A percentile compares a stretch with the other conserved stretches of the same genome.
Conservation (phyloP, 192 early-diverging fungal species). For the Cetraspora pellucida region DNA sequence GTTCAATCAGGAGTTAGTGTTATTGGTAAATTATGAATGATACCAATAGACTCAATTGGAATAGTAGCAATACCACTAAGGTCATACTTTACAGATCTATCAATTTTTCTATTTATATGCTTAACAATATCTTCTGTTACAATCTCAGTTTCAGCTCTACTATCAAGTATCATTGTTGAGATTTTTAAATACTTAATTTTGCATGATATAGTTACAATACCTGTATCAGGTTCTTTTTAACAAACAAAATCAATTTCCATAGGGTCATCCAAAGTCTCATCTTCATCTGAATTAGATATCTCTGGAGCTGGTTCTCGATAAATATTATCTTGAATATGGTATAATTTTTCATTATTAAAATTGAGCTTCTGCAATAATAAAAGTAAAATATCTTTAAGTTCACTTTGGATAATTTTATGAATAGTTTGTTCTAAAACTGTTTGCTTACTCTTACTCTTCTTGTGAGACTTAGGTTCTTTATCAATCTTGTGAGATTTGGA, state of each 20-base stretch:
- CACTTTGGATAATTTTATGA: too few relatives aligned
- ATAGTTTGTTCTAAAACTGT: too few relatives aligned
- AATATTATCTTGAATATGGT: conserved; percentile 7
- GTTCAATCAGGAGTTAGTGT: background rate
- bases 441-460: too few relatives aligned
- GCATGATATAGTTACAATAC: background rate
- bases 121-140: conserved; percentile 18
- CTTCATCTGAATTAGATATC: conserved; percentile 9
- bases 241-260: conserved; percentile 18
- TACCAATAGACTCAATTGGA: background rate
- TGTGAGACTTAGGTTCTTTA: too few relatives aligned
- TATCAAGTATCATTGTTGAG: background rate
- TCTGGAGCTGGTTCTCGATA: conserved; percentile 1
- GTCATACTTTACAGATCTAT: background rate
- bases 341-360: too few relatives aligned
- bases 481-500: too few relatives aligned
- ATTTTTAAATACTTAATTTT: conserved; percentile 10
- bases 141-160: background rate
- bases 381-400: too few relatives aligned
- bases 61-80: background rate
- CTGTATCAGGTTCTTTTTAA: background rate
- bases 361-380: too few relatives aligned
- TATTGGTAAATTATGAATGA: background rate
- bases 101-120: background rate
- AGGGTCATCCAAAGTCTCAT: conserved; percentile 7